phyloP scores from a whole-genome alignment of 164 flowering plant genomes.

The Tetracentron sinense region DNA sequence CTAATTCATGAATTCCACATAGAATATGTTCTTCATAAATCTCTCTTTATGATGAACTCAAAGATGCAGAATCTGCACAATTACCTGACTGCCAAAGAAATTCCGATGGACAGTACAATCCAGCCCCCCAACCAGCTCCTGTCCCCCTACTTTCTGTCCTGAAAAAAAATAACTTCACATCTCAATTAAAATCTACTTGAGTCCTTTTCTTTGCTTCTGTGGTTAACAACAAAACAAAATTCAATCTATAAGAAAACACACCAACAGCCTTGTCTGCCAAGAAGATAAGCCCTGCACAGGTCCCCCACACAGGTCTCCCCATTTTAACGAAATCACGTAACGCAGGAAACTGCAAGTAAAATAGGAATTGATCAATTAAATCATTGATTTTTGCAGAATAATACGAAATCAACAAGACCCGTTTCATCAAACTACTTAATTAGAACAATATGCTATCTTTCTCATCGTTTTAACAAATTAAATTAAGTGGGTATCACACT shows the following conservation, averaged over 20 bases:
- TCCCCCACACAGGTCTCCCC: conserved; percentile 99
- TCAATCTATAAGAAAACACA: conserved; percentile 22
- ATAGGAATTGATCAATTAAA: no score
- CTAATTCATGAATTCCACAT: no score
- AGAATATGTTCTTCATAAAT: no score
- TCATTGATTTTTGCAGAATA: no score
- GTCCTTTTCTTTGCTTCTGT: no score
- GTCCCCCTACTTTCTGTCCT: conserved; percentile 93
- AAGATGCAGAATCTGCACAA: background rate
- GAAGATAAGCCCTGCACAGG: conserved; percentile 97
- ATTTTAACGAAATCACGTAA: conserved; percentile 75
- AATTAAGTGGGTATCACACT: no score
- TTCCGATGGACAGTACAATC: conserved; percentile 91
- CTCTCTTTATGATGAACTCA: background rate
- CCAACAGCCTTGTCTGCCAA: conserved; percentile 80
- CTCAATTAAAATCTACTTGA: background rate
- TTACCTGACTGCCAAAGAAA: conserved; percentile 94
- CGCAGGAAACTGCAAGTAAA: conserved; percentile 72
- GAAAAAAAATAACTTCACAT: conserved; percentile 19
- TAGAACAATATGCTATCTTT: background rate
- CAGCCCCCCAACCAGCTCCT: conserved; percentile 84
- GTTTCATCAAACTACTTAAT: background rate
- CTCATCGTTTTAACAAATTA: background rate
- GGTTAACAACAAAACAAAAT: background rate
- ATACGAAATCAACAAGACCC: background rate